These are phyloP conservation scores for Alternaria sp. DNA, from an alignment of 2,329 filamentous ascomycete species.

Conservation along the genomic window DNA sequence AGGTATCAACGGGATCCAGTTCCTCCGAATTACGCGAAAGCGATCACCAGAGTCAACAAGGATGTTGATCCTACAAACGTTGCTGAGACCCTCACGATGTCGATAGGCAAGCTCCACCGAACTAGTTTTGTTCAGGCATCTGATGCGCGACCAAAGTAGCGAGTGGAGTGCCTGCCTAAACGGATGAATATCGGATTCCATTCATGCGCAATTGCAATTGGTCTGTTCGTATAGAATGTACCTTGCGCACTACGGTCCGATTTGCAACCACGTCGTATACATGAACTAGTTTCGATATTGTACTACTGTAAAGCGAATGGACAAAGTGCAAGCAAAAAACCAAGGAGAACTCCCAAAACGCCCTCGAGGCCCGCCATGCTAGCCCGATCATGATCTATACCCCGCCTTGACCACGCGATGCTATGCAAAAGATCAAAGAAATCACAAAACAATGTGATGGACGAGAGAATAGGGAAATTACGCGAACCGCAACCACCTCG, in stretches of 20 bases:
- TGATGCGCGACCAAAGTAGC: not conserved
- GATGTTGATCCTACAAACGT: not conserved
- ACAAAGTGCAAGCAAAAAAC: not conserved
- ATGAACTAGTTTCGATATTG: not conserved
- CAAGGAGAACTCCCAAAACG: not conserved
- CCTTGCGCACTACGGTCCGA: not conserved
- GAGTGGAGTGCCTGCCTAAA: slow-evolving; percentile 3
- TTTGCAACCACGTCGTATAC: slow-evolving; percentile 1
- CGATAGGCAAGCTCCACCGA: not conserved
- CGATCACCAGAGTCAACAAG: not conserved
- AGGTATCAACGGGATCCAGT: not conserved
- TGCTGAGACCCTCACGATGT: not conserved
- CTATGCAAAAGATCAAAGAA: slow-evolving; percentile 1
- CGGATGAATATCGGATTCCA: not conserved
- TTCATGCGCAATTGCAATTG: not conserved
- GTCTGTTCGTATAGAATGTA: slow-evolving; percentile 6
- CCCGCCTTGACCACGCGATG: not conserved
- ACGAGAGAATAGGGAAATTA: not conserved
- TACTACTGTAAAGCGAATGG: not conserved
- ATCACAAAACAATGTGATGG: not conserved
- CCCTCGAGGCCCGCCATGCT: slow-evolving; percentile 2
- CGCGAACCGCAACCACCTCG: not conserved
- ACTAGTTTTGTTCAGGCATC: not conserved
- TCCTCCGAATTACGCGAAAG: not conserved
- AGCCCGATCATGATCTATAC: slow-evolving; percentile 1